These are phyloP conservation scores for Avena insularis DNA, from an alignment of 176 grass and related monocot genomes.

Conservation along the genomic window DNA sequence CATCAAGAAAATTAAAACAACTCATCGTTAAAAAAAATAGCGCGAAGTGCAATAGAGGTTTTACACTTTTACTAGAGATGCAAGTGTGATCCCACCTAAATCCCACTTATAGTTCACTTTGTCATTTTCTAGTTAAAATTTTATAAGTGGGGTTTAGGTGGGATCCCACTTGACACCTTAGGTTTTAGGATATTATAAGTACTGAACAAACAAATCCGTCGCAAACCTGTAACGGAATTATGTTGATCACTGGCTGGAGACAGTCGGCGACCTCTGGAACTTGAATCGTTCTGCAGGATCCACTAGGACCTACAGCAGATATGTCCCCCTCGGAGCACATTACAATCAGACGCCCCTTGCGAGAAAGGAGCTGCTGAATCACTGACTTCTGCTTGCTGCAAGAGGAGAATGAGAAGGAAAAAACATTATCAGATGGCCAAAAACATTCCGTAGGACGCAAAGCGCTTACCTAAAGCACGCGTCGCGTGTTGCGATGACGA, in stretches of 20 bases:
- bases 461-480: slow-evolving; percentile 68
- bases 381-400: slow-evolving; percentile 90
- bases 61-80: too few relatives aligned
- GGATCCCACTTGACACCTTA: too few relatives aligned
- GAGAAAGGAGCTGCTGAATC: slow-evolving; percentile 92
- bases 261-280: slow-evolving; percentile 78
- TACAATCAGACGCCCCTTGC: slow-evolving; percentile 80
- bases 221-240: slow-evolving; percentile 87
- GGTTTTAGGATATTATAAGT: background rate
- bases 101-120: too few relatives aligned
- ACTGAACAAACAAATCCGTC: background rate
- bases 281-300: slow-evolving; percentile 75
- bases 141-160: too few relatives aligned
- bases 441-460: too few relatives aligned
- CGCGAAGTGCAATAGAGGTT: background rate
- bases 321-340: slow-evolving; percentile 81
- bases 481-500: slow-evolving; percentile 86
- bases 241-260: slow-evolving; percentile 85
- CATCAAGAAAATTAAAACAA: background rate
- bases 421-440: background rate
- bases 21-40: background rate
- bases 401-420: slow-evolving; percentile 13
- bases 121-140: too few relatives aligned
- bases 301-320: slow-evolving; percentile 55
- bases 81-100: too few relatives aligned